Evolutionary conservation across 2,329 filamentous ascomycete species (phyloP), one percentile per base, ranked within the genome.

Genomic region (Ceratocystis albifundus): DNA sequence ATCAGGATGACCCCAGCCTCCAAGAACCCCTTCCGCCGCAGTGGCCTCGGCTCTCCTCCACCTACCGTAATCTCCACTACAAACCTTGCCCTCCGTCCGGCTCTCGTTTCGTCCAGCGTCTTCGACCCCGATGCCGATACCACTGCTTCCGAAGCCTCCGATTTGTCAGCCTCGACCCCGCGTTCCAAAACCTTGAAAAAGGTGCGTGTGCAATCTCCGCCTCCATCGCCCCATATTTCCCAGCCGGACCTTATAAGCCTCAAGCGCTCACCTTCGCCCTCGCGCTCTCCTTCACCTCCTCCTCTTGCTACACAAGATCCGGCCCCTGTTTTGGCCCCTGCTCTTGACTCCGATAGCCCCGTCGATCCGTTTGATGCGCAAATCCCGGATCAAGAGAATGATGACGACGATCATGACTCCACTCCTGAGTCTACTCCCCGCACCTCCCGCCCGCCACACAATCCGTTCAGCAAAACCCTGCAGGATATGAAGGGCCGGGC

Each of bases 121-220:
- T 64, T 62, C 55, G 65, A 65, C 62, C 65, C 65, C 45, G 62
- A 66, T 41, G 48, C 48, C 25, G 66, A 67, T 22, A 61, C 61
- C 4, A 50, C 62, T 22, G 66, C 57, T 61, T 62, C 65, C 22
- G 65, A 64, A 36, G 61, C 65, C 48, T 61, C 61, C 61, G 61
- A 44, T 10, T 28, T 64, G 10, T 48, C 62, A 15, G 36, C 36
- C 55, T 45, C 62, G 30, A 62, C 66, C 41, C 62, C 57, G 30
- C 53, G 32, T 28, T 57, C 74, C 50, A 88, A 81, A 77, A 77
- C 83, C 48, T 79, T 82, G 68, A 88, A 88, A 75, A 87, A 83
- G 71, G 86, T 89, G 68, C 83, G 86, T 71, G 82, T 87, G 7
- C 80, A 86, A 72, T 86, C 84, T 53, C 84, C 84, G 64, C 84